These are phyloP conservation scores for Trichophyton verrucosum DNA, from an alignment of 2,329 filamentous ascomycete species.

Conservation along the genomic window DNA sequence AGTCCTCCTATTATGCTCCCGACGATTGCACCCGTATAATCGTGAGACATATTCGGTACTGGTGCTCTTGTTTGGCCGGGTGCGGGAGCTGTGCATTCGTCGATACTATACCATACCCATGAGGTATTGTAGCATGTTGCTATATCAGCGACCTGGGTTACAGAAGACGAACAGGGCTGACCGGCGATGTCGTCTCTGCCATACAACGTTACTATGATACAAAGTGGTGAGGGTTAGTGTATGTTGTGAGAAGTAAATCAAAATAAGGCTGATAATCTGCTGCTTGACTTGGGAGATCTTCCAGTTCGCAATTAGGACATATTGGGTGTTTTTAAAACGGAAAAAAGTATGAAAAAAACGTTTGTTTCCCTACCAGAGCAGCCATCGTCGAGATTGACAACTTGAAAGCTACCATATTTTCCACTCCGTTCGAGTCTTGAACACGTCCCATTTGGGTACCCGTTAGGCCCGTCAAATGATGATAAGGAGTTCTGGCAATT, in stretches of 20 bases:
- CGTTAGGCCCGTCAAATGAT: conserved; percentile 4
- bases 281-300: not conserved
- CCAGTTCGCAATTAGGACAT: too few relatives aligned
- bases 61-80: not conserved
- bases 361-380: not conserved
- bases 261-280: too few relatives aligned
- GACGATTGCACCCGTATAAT: not conserved
- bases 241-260: too few relatives aligned
- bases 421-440: not conserved
- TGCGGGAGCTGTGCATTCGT: not conserved
- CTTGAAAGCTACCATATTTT: not conserved
- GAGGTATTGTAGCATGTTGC: conserved; percentile 2
- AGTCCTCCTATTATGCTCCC: not conserved
- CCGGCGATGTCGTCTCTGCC: not conserved
- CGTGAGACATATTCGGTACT: not conserved
- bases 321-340: too few relatives aligned
- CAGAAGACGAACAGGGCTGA: not conserved
- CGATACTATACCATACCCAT: conserved; percentile 4
- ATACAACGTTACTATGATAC: conserved; percentile 1
- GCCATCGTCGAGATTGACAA: not conserved
- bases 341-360: too few relatives aligned
- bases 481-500: not conserved
- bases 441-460: conserved; percentile 2
- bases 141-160: not conserved
- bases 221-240: not conserved